Conservation (phyloP, 768 basidiomycete species). For the Kwoniella sp. region DNA sequence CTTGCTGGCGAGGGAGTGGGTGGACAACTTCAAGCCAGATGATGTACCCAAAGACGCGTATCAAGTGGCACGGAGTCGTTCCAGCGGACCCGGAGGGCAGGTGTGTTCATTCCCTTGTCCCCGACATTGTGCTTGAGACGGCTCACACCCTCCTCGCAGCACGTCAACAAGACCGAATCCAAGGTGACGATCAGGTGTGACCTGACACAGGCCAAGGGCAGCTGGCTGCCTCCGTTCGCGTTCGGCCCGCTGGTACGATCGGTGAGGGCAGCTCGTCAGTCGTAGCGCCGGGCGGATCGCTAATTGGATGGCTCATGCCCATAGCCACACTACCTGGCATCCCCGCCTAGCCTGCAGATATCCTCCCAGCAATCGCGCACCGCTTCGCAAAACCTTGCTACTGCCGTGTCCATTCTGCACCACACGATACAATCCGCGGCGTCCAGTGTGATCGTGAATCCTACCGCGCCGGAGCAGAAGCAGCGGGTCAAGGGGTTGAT, state of each 20-base stretch:
- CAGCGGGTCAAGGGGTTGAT: slow-evolving; percentile 24
- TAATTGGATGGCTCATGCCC: not conserved
- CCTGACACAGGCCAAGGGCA: slow-evolving; percentile 8
- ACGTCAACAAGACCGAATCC: slow-evolving; percentile 50
- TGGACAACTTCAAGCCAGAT: slow-evolving; percentile 25
- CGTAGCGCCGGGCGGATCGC: not conserved
- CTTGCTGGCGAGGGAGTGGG: slow-evolving; percentile 22
- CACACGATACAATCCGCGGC: slow-evolving; percentile 24
- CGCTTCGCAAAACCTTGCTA: slow-evolving; percentile 29
- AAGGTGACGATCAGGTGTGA: slow-evolving; percentile 40
- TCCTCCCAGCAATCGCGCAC: slow-evolving; percentile 34
- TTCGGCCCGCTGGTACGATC: slow-evolving; percentile 24
- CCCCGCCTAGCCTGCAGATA: slow-evolving; percentile 36
- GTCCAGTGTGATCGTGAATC: slow-evolving; percentile 24
- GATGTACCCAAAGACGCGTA: slow-evolving; percentile 39
- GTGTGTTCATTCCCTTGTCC: slow-evolving; percentile 15
- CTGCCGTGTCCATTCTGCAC: slow-evolving; percentile 31
- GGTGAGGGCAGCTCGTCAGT: slow-evolving; percentile 23
- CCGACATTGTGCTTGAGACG: not conserved
- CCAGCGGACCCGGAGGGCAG: slow-evolving; percentile 48
- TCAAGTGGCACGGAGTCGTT: slow-evolving; percentile 28
- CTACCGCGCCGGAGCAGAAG: slow-evolving; percentile 36
- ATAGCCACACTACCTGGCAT: slow-evolving; percentile 40
- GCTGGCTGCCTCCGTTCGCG: slow-evolving; percentile 43
- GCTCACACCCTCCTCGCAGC: slow-evolving; percentile 18